phyloP scores from a whole-genome alignment of 1,139 yeast genomes.

The Kurtzmaniella quercitrusa region DNA sequence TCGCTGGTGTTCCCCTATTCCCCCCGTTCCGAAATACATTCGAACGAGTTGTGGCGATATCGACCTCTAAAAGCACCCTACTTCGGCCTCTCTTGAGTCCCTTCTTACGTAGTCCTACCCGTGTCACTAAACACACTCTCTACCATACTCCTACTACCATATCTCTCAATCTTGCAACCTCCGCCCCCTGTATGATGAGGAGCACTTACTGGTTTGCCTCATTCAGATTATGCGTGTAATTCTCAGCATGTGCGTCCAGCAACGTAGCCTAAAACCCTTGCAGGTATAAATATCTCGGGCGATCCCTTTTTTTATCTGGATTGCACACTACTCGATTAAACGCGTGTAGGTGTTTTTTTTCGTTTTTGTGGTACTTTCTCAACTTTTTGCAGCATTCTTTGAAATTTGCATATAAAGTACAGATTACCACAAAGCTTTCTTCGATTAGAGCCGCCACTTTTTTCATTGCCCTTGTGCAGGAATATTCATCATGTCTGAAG shows the following conservation, averaged over 20 bases:
- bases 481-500: conserved; percentile 14
- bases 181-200: neutral
- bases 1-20: too few relatives aligned
- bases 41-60: too few relatives aligned
- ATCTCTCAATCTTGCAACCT: neutral
- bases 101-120: too few relatives aligned
- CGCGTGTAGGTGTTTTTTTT: conserved; percentile 7
- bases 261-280: conserved; percentile 4
- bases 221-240: conserved; percentile 4
- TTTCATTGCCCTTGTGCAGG: conserved; percentile 1
- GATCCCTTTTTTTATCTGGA: conserved; percentile 6
- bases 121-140: too few relatives aligned
- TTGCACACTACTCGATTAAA: conserved; percentile 8
- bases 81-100: too few relatives aligned
- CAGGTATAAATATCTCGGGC: conserved; percentile 8
- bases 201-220: neutral
- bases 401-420: conserved; percentile 2
- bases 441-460: neutral
- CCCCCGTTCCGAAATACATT: too few relatives aligned
- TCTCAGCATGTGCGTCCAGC: conserved; percentile 7
- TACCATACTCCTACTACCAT: too few relatives aligned
- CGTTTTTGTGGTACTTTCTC: conserved; percentile 2
- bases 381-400: conserved; percentile 1
- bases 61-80: too few relatives aligned
- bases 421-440: neutral